These are phyloP conservation scores for Tulasnella sp. DNA, from an alignment of 768 basidiomycete species.

Conservation along the genomic window DNA sequence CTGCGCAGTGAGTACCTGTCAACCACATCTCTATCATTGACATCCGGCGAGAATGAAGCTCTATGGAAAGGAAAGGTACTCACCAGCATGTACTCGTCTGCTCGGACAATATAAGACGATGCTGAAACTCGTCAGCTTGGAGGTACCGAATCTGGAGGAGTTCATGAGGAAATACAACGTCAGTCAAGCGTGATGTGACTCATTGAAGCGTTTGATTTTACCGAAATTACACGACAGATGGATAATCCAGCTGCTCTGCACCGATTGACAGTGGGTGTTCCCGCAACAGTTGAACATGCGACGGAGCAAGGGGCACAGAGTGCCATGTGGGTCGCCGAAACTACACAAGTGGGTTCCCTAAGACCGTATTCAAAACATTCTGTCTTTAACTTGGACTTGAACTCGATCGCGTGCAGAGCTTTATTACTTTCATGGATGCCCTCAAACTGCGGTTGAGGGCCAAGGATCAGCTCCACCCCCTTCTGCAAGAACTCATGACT, in stretches of 20 bases:
- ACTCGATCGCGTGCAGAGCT: slow-evolving; percentile 45
- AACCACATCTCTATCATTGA: background rate
- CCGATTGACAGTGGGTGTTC: slow-evolving; percentile 82
- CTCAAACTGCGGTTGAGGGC: slow-evolving; percentile 86
- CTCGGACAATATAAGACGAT: slow-evolving; percentile 96
- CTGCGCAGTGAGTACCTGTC: slow-evolving; percentile 61
- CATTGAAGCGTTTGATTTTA: background rate
- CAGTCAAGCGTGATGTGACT: slow-evolving; percentile 18
- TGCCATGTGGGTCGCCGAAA: slow-evolving; percentile 95
- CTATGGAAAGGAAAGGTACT: slow-evolving; percentile 58
- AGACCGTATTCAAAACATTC: slow-evolving; percentile 10
- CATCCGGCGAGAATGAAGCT: background rate
- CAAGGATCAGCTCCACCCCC: slow-evolving; percentile 92
- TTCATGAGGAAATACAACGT: slow-evolving; percentile 88
- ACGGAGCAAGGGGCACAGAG: slow-evolving; percentile 87
- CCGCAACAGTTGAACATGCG: slow-evolving; percentile 93
- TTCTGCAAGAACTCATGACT: slow-evolving; percentile 89
- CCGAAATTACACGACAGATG: slow-evolving; percentile 42
- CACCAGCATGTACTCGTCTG: slow-evolving; percentile 89
- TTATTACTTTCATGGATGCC: slow-evolving; percentile 98
- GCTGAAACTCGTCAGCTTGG: slow-evolving; percentile 86
- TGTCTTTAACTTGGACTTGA: too few relatives aligned
- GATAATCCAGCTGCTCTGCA: slow-evolving; percentile 89
- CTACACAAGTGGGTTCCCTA: slow-evolving; percentile 66
- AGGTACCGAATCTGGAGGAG: slow-evolving; percentile 71